phyloP scores from a whole-genome alignment of 495 filamentous ascomycete genomes.

The Pseudoneurospora amorphoporcata region DNA sequence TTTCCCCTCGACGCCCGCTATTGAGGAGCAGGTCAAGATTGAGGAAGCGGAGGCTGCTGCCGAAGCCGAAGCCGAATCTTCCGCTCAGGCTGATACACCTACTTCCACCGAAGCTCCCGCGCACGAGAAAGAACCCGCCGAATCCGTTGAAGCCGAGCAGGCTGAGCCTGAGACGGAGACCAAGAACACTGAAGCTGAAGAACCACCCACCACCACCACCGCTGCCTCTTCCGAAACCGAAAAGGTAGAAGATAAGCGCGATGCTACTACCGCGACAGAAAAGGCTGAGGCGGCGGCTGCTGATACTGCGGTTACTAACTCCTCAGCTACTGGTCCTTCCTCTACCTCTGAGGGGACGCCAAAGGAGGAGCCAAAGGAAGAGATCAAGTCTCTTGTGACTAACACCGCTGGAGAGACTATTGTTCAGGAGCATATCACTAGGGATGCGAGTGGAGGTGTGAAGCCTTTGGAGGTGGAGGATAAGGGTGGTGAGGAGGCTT shows the following conservation, averaged over 20 bases:
- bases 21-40: slow-evolving; percentile 8
- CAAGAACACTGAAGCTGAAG: neutral
- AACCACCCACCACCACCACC: neutral
- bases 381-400: slow-evolving; percentile 34
- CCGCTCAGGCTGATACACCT: neutral
- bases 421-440: slow-evolving; percentile 28
- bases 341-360: neutral
- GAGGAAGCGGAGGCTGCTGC: neutral
- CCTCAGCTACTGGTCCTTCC: neutral
- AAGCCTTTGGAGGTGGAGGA: slow-evolving; percentile 24
- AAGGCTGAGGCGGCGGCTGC: neutral
- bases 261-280: neutral
- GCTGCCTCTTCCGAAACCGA: neutral
- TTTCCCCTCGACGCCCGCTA: neutral
- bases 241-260: neutral
- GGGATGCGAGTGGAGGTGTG: slow-evolving; percentile 9
- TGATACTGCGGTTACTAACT: neutral
- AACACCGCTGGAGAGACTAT: slow-evolving; percentile 49
- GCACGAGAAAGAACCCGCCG: slow-evolving; percentile 4
- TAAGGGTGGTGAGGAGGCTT: slow-evolving; percentile 21
- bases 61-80: slow-evolving; percentile 4
- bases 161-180: slow-evolving; percentile 5
- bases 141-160: neutral
- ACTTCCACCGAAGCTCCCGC: slow-evolving; percentile 4
- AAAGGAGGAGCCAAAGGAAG: slow-evolving; percentile 1